Percentiles rank a stretch among this genome's conserved stretches.
Conservation (phyloP, 306 rosid genomes). For the Malus sylvestris region DNA sequence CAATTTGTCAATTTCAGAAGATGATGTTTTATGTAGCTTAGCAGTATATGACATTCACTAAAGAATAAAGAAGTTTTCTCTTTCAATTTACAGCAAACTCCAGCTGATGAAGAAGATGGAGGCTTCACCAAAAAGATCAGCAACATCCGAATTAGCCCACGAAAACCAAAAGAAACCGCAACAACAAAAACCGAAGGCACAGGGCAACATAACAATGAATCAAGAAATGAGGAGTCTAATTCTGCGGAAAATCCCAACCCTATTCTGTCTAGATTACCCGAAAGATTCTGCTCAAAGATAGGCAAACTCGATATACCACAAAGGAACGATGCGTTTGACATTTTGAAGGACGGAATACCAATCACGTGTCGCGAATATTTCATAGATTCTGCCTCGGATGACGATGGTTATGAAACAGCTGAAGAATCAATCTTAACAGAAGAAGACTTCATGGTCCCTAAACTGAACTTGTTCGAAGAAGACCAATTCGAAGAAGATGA, state of each 20-base stretch:
- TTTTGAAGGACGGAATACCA: conserved; percentile 17
- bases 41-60: neutral
- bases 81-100: conserved; percentile 42
- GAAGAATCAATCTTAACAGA: conserved; percentile 63
- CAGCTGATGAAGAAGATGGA: conserved; percentile 49
- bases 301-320: conserved; percentile 55
- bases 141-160: conserved; percentile 11
- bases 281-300: conserved; percentile 38
- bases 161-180: conserved; percentile 16
- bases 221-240: conserved; percentile 22
- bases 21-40: neutral
- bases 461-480: conserved; percentile 55
- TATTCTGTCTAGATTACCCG: conserved; percentile 42
- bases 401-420: conserved; percentile 68
- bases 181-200: conserved; percentile 1
- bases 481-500: conserved; percentile 29
- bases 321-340: conserved; percentile 14
- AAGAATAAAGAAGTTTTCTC: neutral
- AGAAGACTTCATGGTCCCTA: conserved; percentile 67
- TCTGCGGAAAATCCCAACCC: conserved; percentile 17
- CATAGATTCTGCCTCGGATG: conserved; percentile 23
- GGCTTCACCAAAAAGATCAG: conserved; percentile 19
- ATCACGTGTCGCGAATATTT: conserved; percentile 8
- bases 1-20: neutral
- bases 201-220: conserved; percentile 20